phyloP scores from a whole-genome alignment of 805 yeast species.

The Suhomyces vadensis region DNA sequence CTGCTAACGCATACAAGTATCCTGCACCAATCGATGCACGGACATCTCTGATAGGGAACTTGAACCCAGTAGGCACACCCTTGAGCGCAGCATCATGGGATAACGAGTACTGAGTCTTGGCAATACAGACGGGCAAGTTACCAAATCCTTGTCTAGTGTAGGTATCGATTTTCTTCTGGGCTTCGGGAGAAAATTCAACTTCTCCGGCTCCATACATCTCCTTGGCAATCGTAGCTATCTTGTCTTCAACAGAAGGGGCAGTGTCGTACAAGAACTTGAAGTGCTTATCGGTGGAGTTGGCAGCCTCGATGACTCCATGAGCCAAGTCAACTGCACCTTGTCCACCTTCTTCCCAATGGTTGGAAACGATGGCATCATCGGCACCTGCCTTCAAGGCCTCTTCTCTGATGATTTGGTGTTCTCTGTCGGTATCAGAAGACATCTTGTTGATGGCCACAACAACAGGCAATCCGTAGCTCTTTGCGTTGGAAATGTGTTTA shows the following conservation, averaged over 20 bases:
- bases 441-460: slow-evolving; percentile 81
- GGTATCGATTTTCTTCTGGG: slow-evolving; percentile 74
- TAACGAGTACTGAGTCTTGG: slow-evolving; percentile 94
- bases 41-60: slow-evolving; percentile 90
- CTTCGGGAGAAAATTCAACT: slow-evolving; percentile 79
- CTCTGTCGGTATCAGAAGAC: slow-evolving; percentile 69
- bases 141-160: slow-evolving; percentile 88
- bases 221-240: slow-evolving; percentile 64
- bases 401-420: slow-evolving; percentile 66
- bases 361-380: slow-evolving; percentile 71
- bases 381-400: slow-evolving; percentile 79
- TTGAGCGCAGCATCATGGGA: slow-evolving; percentile 92
- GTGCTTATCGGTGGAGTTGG: slow-evolving; percentile 46
- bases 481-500: slow-evolving; percentile 75
- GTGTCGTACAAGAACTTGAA: slow-evolving; percentile 60
- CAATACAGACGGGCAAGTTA: slow-evolving; percentile 91
- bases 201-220: slow-evolving; percentile 84
- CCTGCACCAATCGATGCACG: slow-evolving; percentile 97
- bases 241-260: slow-evolving; percentile 63
- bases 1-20: slow-evolving; percentile 92
- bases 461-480: slow-evolving; percentile 71
- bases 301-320: slow-evolving; percentile 64
- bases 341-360: slow-evolving; percentile 90
- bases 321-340: slow-evolving; percentile 76
- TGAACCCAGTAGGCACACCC: slow-evolving; percentile 94